A percentile compares a stretch with the other conserved stretches of the same genome.
These are phyloP conservation scores for Grigorovia transvaalensis DNA, from an alignment of 805 yeast genomes.

Conservation along the genomic window DNA sequence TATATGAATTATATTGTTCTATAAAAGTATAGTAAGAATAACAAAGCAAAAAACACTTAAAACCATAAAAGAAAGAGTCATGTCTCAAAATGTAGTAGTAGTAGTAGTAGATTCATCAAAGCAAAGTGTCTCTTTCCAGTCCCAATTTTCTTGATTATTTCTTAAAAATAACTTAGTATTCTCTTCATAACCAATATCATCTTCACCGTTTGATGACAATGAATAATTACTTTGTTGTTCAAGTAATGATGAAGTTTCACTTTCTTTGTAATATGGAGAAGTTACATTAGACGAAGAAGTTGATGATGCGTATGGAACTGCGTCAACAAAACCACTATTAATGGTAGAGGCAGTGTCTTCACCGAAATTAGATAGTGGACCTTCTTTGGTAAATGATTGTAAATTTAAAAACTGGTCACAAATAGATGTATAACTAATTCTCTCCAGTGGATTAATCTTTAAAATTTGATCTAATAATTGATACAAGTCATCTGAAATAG, in stretches of 20 bases:
- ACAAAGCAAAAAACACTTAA: no score
- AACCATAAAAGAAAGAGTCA: not conserved
- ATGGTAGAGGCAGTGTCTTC: not conserved
- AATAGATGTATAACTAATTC: slow-evolving; percentile 19
- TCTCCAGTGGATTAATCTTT: slow-evolving; percentile 26
- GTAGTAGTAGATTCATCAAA: not conserved
- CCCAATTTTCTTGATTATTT: not conserved
- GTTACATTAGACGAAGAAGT: not conserved
- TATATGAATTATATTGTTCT: not conserved
- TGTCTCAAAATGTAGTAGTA: not conserved
- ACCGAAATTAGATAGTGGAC: slow-evolving; percentile 15
- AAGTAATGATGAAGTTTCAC: not conserved
- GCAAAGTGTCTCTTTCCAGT: not conserved
- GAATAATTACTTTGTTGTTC: not conserved
- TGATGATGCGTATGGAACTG: not conserved
- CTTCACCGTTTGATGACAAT: not conserved
- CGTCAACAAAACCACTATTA: not conserved
- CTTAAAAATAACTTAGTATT: not conserved
- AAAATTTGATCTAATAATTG: slow-evolving; percentile 33
- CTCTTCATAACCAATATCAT: not conserved
- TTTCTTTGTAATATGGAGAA: not conserved
- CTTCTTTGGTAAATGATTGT: slow-evolving; percentile 19
- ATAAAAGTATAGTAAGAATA: not conserved
- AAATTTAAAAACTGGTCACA: slow-evolving; percentile 17
- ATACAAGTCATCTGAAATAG: slow-evolving; percentile 57